Base-by-base conservation (phyloP, 2,329 filamentous ascomycete genomes). In the Penicillium oxalicum region DNA sequence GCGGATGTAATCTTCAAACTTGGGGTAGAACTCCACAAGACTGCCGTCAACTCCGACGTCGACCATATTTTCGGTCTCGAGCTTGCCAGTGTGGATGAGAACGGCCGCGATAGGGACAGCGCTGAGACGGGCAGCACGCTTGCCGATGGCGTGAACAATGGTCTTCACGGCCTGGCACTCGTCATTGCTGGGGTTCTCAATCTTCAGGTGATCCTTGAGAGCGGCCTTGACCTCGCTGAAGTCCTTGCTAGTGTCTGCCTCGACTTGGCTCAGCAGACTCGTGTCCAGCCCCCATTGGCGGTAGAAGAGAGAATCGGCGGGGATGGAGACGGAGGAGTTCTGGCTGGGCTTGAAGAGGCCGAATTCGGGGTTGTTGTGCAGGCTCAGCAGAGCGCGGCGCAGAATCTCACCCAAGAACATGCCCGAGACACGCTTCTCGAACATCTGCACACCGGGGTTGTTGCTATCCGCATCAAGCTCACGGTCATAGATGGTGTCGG, bases 321-420 rank as follows among this genome's bases (percentile, higher is more conserved):
- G 77, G 50, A 94, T 80, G 47, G 72, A 82, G 32, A 86, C 91
- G 13, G 87, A 88, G 45, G 83, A 87, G 51, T 78, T 86, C 63
- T 91, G 89, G 56, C 77, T 78, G 62, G 86, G 86, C 59, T 78
- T 80, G 79, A 96, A 94, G 33, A 96, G 78, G 2, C 83, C 77
- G 5, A 86, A 72, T 1, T 77, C 68, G 27, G 83, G 76, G 58
- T 88, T 79, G 59, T 86, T 79, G 62, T 91, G 74, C 66, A 96
- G 79, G 49, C 82, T 77, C 44, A 93, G 68, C 24, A 96, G 74
- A 12, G 84, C 83, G 39, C 88, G 78, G 47, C 93, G 86, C 47
- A 96, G 78, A 54, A 97, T 91, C 70, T 98, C 93, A 47, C 93
- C 93, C 42, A 98, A 72, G 74, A 97, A 98, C 91, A 98, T 97